Base-by-base conservation (phyloP, 352 stramenopile genomes). In the Phytophthora brassicae region DNA sequence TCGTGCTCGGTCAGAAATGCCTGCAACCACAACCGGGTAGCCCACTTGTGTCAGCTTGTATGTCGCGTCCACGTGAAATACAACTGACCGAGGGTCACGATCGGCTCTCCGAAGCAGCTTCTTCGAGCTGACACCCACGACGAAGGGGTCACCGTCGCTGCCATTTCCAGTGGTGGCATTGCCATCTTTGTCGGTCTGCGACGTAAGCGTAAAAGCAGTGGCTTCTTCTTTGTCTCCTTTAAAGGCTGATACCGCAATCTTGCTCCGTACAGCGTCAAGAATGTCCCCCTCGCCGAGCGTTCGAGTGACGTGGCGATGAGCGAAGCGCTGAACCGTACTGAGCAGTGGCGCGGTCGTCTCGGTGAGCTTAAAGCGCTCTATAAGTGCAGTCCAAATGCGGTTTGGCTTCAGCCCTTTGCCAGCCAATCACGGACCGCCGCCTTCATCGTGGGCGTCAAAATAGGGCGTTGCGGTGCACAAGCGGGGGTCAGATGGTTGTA, bases 181-280 rank as follows among this genome's bases (percentile, higher is more conserved):
- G 2, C 53, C 47, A 2, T 39, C 4, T 0, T 12, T 44, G n/a
- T n/a, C n/a, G n/a, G n/a, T n/a, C n/a, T n/a, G n/a, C n/a, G n/a
- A n/a, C n/a, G n/a, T n/a, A n/a, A 68, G 56, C 0, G 43, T 61
- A 16, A 72, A 64, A 0, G 53, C 39, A 13, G 33, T 14, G 2
- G 54, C 24, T 42, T 64, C 54, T 43, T 64, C 54, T 9, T 64
- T 46, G 9, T 45, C n/a, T 6, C 47, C 53, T 7, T 53, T 64
- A 24, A 68, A 64, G 0, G 8, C n/a, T 2, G 24, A 13, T 14
- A 43, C 39, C 8, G 28, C 16, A 2, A 60, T 2, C 42, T 48
- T 68, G 8, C 6, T 16, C 1, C 23, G 46, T 6, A 64, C 35
- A 36, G 19, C 19, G 2, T 20, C n/a, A 1, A 23, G 31, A 6